Evolutionary conservation across 805 yeast species (phyloP).

Genomic region (Suhomyces canberraensis): DNA sequence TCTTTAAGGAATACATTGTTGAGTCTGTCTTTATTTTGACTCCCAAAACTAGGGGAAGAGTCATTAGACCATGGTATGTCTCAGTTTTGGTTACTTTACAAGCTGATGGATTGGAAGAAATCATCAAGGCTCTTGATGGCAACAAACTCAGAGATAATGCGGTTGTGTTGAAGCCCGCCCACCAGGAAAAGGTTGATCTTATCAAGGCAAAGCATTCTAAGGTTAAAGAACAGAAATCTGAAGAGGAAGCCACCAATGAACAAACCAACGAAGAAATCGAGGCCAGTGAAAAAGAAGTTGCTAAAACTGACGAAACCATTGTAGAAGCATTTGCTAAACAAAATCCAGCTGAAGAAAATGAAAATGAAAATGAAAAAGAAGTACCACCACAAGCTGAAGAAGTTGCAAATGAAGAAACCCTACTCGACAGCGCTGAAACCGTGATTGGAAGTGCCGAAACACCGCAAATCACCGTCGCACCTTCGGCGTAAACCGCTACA

Average conservation of each 20-base stretch:
- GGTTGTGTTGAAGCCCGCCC: conserved; percentile 3
- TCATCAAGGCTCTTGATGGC: conserved; percentile 37
- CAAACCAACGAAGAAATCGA: not conserved
- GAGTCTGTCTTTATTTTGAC: conserved; percentile 47
- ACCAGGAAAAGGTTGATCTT: conserved; percentile 1
- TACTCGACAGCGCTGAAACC: too few species aligned
- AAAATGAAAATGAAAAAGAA: not conserved
- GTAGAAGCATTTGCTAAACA: not conserved
- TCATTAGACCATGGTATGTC: conserved; percentile 11
- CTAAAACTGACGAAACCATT: not conserved
- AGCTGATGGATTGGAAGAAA: conserved; percentile 40
- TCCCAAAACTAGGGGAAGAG: conserved; percentile 17
- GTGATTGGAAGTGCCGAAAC: too few species aligned
- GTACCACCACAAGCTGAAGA: not conserved
- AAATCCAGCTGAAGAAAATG: not conserved
- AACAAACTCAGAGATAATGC: conserved; percentile 31
- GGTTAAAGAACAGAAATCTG: not conserved
- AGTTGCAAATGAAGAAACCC: too few species aligned
- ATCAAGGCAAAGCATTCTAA: too few species aligned
- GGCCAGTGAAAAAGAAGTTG: not conserved
- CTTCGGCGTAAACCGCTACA: too few species aligned
- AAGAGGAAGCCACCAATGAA: not conserved
- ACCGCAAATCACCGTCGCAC: too few species aligned
- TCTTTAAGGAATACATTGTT: conserved; percentile 44
- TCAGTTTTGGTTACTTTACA: conserved; percentile 21